phyloP scores from a whole-genome alignment of 305 asterid genomes.

The Rubia tinctorum region DNA sequence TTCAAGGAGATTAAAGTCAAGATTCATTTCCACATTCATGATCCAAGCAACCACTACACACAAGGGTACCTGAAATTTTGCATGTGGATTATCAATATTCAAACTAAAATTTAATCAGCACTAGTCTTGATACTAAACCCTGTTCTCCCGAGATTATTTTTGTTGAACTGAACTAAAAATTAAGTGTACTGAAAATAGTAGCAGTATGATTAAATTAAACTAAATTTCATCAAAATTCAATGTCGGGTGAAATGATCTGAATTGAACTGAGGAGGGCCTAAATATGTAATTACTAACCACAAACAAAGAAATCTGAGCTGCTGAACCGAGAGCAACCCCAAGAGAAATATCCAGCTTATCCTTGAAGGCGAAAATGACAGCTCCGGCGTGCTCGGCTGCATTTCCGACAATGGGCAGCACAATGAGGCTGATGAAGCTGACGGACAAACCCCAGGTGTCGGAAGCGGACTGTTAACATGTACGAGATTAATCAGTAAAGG shows the following conservation, averaged over 20 bases:
- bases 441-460: constrained; percentile 75
- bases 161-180: no score
- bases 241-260: no score
- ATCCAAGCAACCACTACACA: constrained; percentile 69
- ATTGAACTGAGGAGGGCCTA: no score
- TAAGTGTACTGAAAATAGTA: no score
- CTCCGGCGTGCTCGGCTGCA: constrained; percentile 95
- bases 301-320: constrained; percentile 88
- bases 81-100: not conserved
- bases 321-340: constrained; percentile 93
- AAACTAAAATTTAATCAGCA: not conserved
- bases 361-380: constrained; percentile 80
- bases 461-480: constrained; percentile 51
- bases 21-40: constrained; percentile 62
- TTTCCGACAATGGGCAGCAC: constrained; percentile 90
- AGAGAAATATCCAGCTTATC: constrained; percentile 85
- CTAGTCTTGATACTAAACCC: not conserved
- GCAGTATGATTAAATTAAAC: no score
- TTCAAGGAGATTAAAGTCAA: constrained; percentile 57
- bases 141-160: no score
- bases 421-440: constrained; percentile 77
- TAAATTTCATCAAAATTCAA: no score
- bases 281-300: constrained; percentile 44
- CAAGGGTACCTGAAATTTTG: constrained; percentile 50
- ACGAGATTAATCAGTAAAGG: not conserved